Base-by-base conservation (phyloP, 169 alveolate genomes). In the Eimeria necatrix region DNA sequence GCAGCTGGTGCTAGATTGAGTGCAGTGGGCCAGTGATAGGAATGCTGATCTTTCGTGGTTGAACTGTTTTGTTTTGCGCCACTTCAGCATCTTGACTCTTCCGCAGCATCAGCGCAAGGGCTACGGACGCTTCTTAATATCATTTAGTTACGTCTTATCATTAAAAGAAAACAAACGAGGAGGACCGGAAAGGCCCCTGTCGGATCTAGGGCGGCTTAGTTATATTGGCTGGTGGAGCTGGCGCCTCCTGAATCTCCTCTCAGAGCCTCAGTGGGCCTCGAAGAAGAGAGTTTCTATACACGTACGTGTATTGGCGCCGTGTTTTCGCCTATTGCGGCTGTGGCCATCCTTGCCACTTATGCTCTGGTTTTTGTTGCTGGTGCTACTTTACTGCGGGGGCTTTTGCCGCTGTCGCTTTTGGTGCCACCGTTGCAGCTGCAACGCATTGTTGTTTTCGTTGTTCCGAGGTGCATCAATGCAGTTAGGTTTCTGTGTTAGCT, bases 141-240 rank as follows among this genome's bases (percentile, higher is more conserved):
- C 97, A 24, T 97, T 98, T 87, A 97, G 98, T 59, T 98, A 99
- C 96, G 98, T 98, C 73, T 97, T 99, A 51, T 97, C 99, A 6
- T 96, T 96, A 86, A 98, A 96, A 70, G 99, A 99, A 96, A 97
- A 97, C 74, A 98, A 98, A 78, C 95, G 97, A 20, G 99, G 99
- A 2, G 98, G 99, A 0, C 99, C 99, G 2, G 99, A 99, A 96
- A 96, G 99, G 87, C 99, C 99, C 18, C 95, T 99, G 12, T 97
- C 99, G 2, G 99, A 99, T 96, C 96, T 99, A 88, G 99, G 99
- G 16, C 97, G 98, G 73, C 99, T 98, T 52, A 97, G 99, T 32
- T 99, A 99, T 97, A 97, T 51, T 24, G 96, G 81, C 14, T 84
- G 91, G 91, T 94, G 96, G 96, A 76, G 73, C n/a, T 61, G 86